Conservation (phyloP, 2,329 filamentous ascomycete genomes). For the Podosphaera aphanis region DNA sequence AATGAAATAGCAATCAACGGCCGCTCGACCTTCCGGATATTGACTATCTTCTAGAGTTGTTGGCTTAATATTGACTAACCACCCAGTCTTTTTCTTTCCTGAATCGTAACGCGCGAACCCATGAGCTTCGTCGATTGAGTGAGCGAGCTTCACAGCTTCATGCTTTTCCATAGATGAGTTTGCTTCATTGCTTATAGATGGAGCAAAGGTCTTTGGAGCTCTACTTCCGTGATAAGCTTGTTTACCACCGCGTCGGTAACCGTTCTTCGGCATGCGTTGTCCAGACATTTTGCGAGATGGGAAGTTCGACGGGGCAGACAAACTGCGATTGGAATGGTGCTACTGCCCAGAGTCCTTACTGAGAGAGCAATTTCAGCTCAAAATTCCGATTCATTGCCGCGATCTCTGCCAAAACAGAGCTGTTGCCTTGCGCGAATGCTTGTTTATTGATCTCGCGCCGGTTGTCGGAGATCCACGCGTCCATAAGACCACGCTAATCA, state of each 20-base stretch:
- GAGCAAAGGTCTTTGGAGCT: constrained; percentile 55
- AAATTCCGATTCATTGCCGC: too few species aligned
- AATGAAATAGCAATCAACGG: constrained; percentile 92
- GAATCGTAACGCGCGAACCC: constrained; percentile 83
- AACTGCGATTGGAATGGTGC: not conserved
- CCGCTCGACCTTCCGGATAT: constrained; percentile 61
- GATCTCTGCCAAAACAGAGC: too few species aligned
- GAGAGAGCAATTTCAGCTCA: not conserved
- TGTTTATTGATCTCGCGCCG: too few species aligned
- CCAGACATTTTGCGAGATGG: constrained; percentile 24
- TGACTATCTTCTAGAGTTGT: constrained; percentile 71
- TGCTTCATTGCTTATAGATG: constrained; percentile 53
- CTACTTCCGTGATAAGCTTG: constrained; percentile 44
- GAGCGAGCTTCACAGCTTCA: constrained; percentile 60
- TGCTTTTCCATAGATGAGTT: constrained; percentile 85
- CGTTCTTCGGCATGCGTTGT: constrained; percentile 38
- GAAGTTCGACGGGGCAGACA: constrained; percentile 2
- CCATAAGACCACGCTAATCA: too few species aligned
- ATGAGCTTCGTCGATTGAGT: constrained; percentile 84
- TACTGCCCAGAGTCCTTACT: not conserved
- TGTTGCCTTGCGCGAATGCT: too few species aligned
- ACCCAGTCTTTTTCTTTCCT: constrained; percentile 60
- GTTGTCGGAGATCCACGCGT: too few species aligned
- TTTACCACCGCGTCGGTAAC: constrained; percentile 44
- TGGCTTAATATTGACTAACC: constrained; percentile 87